phyloP scores from a whole-genome alignment of 352 stramenopile genomes.

The Phytopythium litorale region DNA sequence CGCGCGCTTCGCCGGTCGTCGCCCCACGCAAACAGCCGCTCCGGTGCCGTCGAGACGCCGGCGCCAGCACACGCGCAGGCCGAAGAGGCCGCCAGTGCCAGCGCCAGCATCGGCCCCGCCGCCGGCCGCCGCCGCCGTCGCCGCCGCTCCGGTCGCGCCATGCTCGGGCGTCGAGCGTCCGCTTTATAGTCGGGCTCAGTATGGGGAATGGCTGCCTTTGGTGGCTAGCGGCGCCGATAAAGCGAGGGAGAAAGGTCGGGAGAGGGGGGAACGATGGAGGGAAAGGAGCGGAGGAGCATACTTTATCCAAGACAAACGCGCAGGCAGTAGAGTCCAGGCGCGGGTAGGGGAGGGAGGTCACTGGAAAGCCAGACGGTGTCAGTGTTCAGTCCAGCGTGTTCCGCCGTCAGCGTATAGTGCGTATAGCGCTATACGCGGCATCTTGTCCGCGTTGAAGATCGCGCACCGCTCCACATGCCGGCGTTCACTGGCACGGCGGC shows the following conservation, averaged over 20 bases:
- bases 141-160: not conserved
- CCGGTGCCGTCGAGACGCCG: no score
- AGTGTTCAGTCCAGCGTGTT: not conserved
- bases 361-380: constrained; percentile 1
- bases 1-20: constrained; percentile 4
- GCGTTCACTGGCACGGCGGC: no score
- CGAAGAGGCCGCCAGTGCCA: not conserved
- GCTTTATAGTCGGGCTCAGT: not conserved
- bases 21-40: not conserved
- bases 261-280: not conserved
- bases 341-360: not conserved
- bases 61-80: not conserved
- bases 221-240: not conserved
- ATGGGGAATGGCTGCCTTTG: constrained; percentile 2
- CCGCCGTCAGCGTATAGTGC: not conserved
- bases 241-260: not conserved
- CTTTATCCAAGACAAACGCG: not conserved
- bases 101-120: not conserved
- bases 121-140: not conserved
- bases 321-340: not conserved
- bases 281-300: not conserved
- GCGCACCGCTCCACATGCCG: not conserved
- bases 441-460: constrained; percentile 1
- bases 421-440: not conserved
- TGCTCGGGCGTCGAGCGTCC: not conserved